These are phyloP conservation scores for Austroboletus rostrupii DNA, from an alignment of 1,284 basidiomycete species.

Conservation along the genomic window DNA sequence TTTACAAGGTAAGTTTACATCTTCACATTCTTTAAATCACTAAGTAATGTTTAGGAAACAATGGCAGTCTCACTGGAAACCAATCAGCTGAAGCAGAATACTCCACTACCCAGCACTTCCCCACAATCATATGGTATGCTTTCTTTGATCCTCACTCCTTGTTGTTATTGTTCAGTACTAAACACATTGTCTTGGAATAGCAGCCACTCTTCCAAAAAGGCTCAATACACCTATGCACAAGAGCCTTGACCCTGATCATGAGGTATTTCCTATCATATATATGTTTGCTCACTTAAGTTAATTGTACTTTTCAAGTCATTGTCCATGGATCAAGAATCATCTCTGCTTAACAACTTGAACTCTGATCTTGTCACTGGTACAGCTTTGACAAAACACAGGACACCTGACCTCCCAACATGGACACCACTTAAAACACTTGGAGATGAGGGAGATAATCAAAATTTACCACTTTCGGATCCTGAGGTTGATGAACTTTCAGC, in stretches of 20 bases:
- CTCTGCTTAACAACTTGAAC: not conserved
- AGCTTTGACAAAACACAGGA: not conserved
- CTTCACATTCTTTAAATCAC: not conserved
- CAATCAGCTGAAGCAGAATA: constrained; percentile 2
- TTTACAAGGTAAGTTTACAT: not conserved
- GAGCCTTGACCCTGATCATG: too few species aligned
- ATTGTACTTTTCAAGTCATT: too few species aligned
- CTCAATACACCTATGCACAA: too few species aligned
- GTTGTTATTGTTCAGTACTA: too few species aligned
- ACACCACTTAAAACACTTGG: constrained; percentile 15
- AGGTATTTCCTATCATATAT: too few species aligned
- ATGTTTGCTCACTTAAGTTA: too few species aligned
- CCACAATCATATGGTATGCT: too few species aligned
- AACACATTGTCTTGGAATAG: too few species aligned
- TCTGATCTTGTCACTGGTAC: not conserved
- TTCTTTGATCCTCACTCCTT: too few species aligned
- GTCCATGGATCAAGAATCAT: too few species aligned
- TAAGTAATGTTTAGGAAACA: not conserved
- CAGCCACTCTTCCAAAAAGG: too few species aligned
- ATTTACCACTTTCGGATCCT: constrained; percentile 1
- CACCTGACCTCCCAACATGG: constrained; percentile 27
- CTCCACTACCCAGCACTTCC: too few species aligned
- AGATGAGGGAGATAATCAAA: not conserved
- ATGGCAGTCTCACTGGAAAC: constrained; percentile 20
- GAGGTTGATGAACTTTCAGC: constrained; percentile 9